These are phyloP conservation scores for Candida sp. DNA, from an alignment of 1,139 yeast genomes.

Conservation along the genomic window DNA sequence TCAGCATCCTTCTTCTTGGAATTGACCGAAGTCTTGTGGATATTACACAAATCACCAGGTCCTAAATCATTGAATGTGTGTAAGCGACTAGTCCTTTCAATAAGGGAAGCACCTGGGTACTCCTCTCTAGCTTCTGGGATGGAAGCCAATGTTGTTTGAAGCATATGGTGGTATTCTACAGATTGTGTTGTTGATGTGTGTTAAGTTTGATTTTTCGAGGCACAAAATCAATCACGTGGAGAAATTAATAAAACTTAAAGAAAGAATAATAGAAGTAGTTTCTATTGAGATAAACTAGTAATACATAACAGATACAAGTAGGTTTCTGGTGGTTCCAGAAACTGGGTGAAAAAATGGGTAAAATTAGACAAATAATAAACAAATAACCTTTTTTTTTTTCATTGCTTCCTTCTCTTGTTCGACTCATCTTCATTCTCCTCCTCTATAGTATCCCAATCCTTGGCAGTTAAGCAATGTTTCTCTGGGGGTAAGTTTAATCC, in stretches of 20 bases:
- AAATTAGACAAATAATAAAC: too few relatives aligned
- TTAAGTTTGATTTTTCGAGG: neutral
- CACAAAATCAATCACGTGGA: neutral
- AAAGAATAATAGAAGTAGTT: too few relatives aligned
- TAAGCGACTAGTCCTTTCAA: constrained; percentile 51
- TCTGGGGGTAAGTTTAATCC: constrained; percentile 97
- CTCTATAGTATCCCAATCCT: constrained; percentile 58
- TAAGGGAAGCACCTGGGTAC: constrained; percentile 45
- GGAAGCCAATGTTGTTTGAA: constrained; percentile 42
- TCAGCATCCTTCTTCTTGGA: constrained; percentile 36
- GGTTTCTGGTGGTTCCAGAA: neutral
- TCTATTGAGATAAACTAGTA: too few relatives aligned
- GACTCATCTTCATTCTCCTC: constrained; percentile 29
- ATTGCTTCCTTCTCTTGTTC: constrained; percentile 5
- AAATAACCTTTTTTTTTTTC: neutral
- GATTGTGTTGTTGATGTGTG: neutral
- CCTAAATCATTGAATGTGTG: constrained; percentile 59
- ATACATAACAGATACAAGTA: neutral
- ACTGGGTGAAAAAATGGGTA: neutral
- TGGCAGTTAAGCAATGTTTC: constrained; percentile 88
- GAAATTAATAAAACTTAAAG: neutral
- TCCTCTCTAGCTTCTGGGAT: constrained; percentile 54
- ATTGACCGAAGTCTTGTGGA: constrained; percentile 44
- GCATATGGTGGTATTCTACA: constrained; percentile 18
- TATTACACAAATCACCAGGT: constrained; percentile 87